phyloP scores from a whole-genome alignment of 805 yeast genomes.

The Pichia exigua region DNA sequence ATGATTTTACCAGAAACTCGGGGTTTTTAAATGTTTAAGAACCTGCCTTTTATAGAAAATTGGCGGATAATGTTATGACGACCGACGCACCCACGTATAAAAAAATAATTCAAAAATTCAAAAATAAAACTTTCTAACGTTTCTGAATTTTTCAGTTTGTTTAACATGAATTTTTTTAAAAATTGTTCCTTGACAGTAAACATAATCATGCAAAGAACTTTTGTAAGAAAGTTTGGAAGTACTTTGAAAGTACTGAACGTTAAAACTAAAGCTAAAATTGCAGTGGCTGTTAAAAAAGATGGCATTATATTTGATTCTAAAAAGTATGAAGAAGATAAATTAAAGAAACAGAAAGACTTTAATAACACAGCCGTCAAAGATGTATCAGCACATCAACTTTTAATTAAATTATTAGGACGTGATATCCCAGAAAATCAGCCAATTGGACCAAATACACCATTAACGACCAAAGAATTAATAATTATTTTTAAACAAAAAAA shows the following conservation, averaged over 20 bases:
- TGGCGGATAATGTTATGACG: not conserved
- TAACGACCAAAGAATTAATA: slow-evolving; percentile 22
- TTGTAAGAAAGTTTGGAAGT: not conserved
- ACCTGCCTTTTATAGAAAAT: not conserved
- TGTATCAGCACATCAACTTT: slow-evolving; percentile 22
- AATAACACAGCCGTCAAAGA: slow-evolving; percentile 19
- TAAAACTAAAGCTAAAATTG: slow-evolving; percentile 11
- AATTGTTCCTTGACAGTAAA: not conserved
- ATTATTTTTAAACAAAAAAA: slow-evolving; percentile 25
- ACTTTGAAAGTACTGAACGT: not conserved
- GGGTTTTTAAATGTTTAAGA: not conserved
- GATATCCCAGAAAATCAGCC: slow-evolving; percentile 13
- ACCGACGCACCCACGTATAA: not conserved
- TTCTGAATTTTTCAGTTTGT: not conserved
- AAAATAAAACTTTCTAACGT: too few species aligned
- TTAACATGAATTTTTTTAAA: not conserved
- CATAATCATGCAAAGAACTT: not conserved
- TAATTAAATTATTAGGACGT: slow-evolving; percentile 16
- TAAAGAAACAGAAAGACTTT: slow-evolving; percentile 13
- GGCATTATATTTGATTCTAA: not conserved
- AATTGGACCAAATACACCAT: slow-evolving; percentile 19
- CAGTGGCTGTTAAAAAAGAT: slow-evolving; percentile 9
- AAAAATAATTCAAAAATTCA: too few species aligned
- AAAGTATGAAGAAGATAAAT: not conserved
- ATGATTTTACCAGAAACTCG: too few species aligned